Conservation (phyloP, 176 grass and related monocot genomes). For the Hordeum marinum region DNA sequence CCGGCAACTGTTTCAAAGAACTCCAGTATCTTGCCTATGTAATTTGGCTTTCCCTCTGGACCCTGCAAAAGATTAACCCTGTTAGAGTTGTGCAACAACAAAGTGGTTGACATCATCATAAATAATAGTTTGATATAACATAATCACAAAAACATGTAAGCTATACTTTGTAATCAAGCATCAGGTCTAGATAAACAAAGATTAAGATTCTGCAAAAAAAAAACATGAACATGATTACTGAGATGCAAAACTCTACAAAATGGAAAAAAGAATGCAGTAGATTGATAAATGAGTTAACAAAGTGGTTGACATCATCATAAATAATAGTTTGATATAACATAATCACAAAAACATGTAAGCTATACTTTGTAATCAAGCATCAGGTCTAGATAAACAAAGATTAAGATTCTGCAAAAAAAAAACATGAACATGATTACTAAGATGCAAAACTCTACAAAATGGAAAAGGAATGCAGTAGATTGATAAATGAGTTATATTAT, state of each 20-base stretch:
- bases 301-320: conserved; percentile 32
- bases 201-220: neutral
- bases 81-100: conserved; percentile 2
- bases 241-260: neutral
- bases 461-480: neutral
- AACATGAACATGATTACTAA: conserved; percentile 24
- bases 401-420: neutral
- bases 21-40: conserved; percentile 80
- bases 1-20: conserved; percentile 74
- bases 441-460: neutral
- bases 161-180: conserved; percentile 13
- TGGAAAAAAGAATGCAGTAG: no score
- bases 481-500: conserved; percentile 1
- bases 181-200: conserved; percentile 14
- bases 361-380: conserved; percentile 17
- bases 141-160: conserved; percentile 2
- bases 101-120: conserved; percentile 33
- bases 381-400: conserved; percentile 11
- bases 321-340: conserved; percentile 18
- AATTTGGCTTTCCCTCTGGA: conserved; percentile 65
- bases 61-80: conserved; percentile 46
- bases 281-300: no score
- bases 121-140: conserved; percentile 18
- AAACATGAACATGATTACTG: conserved; percentile 22
- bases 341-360: neutral